Evolutionary conservation across 2,329 filamentous ascomycete species (phyloP).

Genomic region (Colletotrichum horii): DNA sequence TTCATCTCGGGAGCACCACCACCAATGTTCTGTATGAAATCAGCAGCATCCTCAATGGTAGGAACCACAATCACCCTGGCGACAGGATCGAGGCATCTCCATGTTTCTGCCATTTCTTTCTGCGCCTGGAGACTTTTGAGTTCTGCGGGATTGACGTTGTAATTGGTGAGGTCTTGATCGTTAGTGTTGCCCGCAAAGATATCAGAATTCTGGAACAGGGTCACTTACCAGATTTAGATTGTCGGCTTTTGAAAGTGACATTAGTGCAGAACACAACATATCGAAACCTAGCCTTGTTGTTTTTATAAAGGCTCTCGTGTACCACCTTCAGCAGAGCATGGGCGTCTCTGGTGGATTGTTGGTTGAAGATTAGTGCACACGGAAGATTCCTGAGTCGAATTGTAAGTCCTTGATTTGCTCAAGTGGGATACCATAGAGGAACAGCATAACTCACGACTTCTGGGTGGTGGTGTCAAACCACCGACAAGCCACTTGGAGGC

Average conservation of each 20-base stretch:
- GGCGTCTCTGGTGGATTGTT: background rate
- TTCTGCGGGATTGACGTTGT: background rate
- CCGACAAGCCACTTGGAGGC: background rate
- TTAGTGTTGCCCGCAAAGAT: background rate
- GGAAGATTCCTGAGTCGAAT: background rate
- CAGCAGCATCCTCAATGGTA: background rate
- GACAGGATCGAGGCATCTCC: background rate
- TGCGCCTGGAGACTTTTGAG: background rate
- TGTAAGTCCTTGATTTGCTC: too few species aligned
- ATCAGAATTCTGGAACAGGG: background rate
- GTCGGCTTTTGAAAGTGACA: background rate
- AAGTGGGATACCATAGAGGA: background rate
- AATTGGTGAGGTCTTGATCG: background rate
- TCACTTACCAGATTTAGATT: background rate
- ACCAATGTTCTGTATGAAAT: background rate
- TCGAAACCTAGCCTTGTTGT: background rate
- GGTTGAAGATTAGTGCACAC: background rate
- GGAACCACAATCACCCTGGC: background rate
- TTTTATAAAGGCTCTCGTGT: background rate
- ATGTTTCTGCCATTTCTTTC: background rate
- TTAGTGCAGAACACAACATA: background rate
- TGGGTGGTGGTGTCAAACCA: background rate
- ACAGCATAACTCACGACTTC: accelerated
- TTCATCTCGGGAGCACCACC: background rate
- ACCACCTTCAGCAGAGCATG: background rate